phyloP scores from a whole-genome alignment of 257 asterid species.

The Henckelia pumila region DNA sequence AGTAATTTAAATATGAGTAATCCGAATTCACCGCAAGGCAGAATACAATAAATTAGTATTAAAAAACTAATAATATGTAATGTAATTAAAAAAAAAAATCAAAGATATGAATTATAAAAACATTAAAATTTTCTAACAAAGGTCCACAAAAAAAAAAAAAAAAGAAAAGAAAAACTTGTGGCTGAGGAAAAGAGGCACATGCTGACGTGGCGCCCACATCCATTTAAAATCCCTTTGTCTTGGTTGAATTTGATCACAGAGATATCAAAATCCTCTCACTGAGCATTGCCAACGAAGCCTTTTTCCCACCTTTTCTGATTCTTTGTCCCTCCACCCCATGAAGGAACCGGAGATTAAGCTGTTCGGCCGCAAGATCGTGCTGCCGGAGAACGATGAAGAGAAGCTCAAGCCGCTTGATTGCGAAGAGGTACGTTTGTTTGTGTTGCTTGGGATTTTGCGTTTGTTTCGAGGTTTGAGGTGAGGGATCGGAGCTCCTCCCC shows the following conservation, averaged over 20 bases:
- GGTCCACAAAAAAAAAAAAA: neutral
- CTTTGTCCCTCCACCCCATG: no score
- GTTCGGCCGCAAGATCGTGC: slow-evolving; percentile 64
- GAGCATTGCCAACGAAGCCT: neutral
- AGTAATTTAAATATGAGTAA: no score
- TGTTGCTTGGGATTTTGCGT: neutral
- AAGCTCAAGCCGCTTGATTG: neutral
- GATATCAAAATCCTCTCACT: neutral
- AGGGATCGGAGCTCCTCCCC: no score
- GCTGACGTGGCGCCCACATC: neutral
- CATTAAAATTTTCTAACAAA: no score
- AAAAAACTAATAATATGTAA: no score
- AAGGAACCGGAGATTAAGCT: slow-evolving; percentile 60
- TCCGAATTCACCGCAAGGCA: no score
- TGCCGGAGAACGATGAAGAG: slow-evolving; percentile 35
- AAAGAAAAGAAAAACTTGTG: neutral
- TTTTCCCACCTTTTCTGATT: no score
- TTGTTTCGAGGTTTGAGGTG: neutral
- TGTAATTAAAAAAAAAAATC: no score
- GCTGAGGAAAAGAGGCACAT: neutral
- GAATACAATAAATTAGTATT: no score
- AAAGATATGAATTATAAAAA: no score
- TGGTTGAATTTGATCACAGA: neutral
- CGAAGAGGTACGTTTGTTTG: neutral
- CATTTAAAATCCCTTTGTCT: neutral